Percentiles rank a stretch among this genome's conserved stretches.
phyloP scores from a whole-genome alignment of 2,329 filamentous ascomycete genomes.

The Colletotrichum sp. region DNA sequence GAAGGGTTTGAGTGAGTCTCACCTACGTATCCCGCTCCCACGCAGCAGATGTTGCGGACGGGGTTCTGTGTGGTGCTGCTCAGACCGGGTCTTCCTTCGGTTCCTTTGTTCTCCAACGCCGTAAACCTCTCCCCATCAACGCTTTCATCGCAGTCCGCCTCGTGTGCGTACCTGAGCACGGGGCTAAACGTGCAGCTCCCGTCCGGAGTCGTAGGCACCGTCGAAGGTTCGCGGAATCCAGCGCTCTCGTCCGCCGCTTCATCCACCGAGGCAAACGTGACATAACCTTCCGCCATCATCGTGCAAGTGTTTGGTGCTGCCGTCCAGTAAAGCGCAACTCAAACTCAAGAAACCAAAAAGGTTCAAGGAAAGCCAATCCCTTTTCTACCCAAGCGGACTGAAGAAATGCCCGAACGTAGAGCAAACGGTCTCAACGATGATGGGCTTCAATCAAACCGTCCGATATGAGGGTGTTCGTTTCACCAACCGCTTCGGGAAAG shows the following conservation, averaged over 20 bases:
- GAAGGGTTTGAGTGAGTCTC: slow-evolving; percentile 34
- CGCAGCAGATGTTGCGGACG: slow-evolving; percentile 70
- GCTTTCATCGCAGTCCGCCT: background rate
- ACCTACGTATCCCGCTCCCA: slow-evolving; percentile 80
- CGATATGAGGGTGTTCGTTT: slow-evolving; percentile 15
- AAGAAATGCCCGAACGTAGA: background rate
- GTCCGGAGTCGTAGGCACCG: slow-evolving; percentile 50
- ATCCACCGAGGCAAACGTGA: background rate
- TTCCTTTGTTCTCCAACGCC: background rate
- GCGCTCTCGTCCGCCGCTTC: background rate
- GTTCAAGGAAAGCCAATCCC: background rate
- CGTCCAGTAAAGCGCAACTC: background rate
- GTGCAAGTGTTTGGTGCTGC: background rate
- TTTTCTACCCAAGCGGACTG: background rate
- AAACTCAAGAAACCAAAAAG: background rate
- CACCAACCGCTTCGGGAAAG: background rate
- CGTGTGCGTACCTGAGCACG: slow-evolving; percentile 33
- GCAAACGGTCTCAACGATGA: background rate
- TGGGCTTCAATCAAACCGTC: slow-evolving; percentile 10
- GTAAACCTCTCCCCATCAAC: slow-evolving; percentile 21
- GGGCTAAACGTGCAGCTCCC: slow-evolving; percentile 47
- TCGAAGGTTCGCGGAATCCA: slow-evolving; percentile 31
- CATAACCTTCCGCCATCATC: background rate
- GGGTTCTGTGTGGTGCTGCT: background rate
- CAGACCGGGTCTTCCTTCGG: background rate